Evolutionary conservation across 768 basidiomycete species (phyloP).

Genomic region (Mycena pura): DNA sequence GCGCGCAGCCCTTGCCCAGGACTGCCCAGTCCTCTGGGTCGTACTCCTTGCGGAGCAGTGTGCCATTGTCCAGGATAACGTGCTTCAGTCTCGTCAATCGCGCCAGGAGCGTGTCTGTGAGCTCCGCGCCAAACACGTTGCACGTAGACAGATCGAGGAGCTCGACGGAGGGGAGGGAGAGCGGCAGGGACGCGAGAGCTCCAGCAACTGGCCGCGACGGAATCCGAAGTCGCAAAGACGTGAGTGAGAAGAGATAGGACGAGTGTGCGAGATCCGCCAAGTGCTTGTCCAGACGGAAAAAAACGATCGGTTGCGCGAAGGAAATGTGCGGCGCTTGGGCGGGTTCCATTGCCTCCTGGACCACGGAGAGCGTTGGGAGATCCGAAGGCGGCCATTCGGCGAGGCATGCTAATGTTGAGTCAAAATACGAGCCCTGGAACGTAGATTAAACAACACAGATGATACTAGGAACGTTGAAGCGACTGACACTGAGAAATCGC

Average conservation of each 20-base stretch:
- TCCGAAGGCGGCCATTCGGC: constrained; percentile 62
- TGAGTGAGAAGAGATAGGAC: constrained; percentile 57
- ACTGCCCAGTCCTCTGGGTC: constrained; percentile 63
- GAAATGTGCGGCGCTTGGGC: constrained; percentile 39
- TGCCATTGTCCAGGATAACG: constrained; percentile 75
- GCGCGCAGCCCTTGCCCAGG: constrained; percentile 66
- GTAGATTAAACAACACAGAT: neutral
- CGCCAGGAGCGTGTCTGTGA: constrained; percentile 57
- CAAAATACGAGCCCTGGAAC: constrained; percentile 80
- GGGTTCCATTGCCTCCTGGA: constrained; percentile 67
- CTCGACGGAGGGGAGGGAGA: constrained; percentile 54
- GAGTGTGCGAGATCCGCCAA: constrained; percentile 52
- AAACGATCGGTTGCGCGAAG: constrained; percentile 90
- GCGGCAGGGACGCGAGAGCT: constrained; percentile 37
- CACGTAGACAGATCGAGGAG: constrained; percentile 83
- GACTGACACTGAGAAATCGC: constrained; percentile 76
- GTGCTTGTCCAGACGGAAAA: constrained; percentile 70
- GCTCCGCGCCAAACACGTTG: constrained; percentile 56
- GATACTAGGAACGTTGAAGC: neutral
- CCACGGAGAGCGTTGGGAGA: constrained; percentile 60
- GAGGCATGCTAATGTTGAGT: constrained; percentile 68
- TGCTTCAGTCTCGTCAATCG: constrained; percentile 61
- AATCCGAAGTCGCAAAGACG: constrained; percentile 70
- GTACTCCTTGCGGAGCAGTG: constrained; percentile 58
- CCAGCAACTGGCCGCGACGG: constrained; percentile 67